phyloP scores from a whole-genome alignment of 805 yeast species.

The Saccharomycopsis babjevae region DNA sequence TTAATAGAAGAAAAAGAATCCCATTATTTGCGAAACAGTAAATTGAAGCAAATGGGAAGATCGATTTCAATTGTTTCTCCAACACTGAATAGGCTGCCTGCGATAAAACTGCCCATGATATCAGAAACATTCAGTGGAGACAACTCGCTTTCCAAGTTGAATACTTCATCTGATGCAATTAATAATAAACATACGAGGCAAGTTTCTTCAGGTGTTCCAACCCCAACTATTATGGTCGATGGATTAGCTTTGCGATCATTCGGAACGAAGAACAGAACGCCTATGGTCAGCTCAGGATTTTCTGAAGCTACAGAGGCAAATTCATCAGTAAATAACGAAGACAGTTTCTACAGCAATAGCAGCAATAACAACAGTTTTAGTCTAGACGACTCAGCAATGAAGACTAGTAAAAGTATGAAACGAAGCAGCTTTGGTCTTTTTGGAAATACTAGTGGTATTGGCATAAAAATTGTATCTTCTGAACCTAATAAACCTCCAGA shows the following conservation, averaged over 20 bases:
- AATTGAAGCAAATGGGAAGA: conserved; percentile 4
- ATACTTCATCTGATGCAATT: neutral
- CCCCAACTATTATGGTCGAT: conserved; percentile 18
- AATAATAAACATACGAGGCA: neutral
- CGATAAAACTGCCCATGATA: neutral
- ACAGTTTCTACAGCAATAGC: neutral
- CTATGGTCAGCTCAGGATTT: neutral
- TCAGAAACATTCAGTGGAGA: neutral
- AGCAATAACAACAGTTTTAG: neutral
- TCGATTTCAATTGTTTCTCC: neutral
- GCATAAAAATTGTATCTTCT: neutral
- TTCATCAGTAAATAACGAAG: neutral
- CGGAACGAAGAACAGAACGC: conserved; percentile 13
- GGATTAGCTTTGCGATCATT: conserved; percentile 17
- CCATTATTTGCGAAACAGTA: neutral
- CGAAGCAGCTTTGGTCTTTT: neutral
- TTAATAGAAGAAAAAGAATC: neutral
- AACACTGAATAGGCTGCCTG: neutral
- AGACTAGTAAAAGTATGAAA: neutral
- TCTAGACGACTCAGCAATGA: neutral
- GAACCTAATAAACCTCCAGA: neutral
- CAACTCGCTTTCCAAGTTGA: neutral
- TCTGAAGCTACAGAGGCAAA: neutral
- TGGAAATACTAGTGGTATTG: neutral
- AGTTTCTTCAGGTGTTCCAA: neutral